Conservation (phyloP, 2,329 filamentous ascomycete species). For the Fusarium sp. region DNA sequence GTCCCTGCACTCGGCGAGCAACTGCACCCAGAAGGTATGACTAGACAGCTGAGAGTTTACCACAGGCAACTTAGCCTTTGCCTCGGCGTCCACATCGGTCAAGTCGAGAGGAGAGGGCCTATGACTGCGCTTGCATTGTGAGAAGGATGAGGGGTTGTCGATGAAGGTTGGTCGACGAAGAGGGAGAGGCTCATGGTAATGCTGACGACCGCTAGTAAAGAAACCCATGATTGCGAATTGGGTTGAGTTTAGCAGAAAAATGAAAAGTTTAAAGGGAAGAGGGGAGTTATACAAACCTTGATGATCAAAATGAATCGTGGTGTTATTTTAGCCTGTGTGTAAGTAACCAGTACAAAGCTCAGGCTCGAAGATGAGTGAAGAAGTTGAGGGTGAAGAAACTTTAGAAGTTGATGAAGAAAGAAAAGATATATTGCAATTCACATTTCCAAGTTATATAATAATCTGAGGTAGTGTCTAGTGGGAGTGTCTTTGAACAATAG, state of each 20-base stretch:
- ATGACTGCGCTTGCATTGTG: background rate
- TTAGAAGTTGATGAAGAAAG: background rate
- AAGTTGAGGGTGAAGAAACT: background rate
- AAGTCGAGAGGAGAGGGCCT: constrained; percentile 1
- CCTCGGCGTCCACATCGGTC: background rate
- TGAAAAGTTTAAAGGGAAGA: background rate
- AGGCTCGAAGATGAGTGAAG: background rate
- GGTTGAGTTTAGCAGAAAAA: background rate
- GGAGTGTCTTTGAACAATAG: constrained; percentile 17
- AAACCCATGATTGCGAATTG: constrained; percentile 6
- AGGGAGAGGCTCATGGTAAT: constrained; percentile 17
- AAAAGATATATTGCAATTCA: background rate
- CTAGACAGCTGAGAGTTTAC: background rate
- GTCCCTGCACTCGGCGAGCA: background rate
- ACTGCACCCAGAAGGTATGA: background rate
- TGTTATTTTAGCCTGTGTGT: background rate
- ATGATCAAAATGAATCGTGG: background rate
- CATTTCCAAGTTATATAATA: background rate
- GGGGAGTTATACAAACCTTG: background rate
- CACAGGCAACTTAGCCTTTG: background rate
- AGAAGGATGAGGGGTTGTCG: background rate
- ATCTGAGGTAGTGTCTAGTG: background rate
- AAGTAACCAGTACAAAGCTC: background rate
- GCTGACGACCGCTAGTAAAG: background rate
- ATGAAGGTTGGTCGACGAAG: background rate